Evolutionary conservation across 2,329 filamentous ascomycete genomes (phyloP), one percentile per base, ranked within the genome.

Genomic region (Paraphoma sp.): DNA sequence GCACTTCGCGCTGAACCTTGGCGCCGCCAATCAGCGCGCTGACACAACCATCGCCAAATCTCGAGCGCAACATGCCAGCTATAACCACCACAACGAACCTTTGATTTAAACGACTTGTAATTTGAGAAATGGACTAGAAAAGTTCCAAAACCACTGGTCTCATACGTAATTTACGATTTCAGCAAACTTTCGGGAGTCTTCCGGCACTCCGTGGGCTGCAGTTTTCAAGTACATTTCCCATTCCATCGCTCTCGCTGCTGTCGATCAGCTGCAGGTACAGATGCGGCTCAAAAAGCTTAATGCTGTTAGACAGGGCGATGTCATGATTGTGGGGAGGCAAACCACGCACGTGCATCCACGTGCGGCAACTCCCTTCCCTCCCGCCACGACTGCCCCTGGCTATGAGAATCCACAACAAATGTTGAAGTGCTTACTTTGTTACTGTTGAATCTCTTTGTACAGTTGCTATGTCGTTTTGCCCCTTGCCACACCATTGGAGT

Each of bases 251-350:
- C 61, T 66, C 61, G 60, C 66, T 69, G 70, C 65, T 57, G 63
- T 58, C 62, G 64, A 72, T 73, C 71, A 60, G 47, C 63, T 70
- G 72, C 69, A 74, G 71, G 70, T 67, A 72, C 70, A 67, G 53
- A 66, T 73, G 71, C 68, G 71, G 70, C 71, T 74, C 60, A 67
- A 73, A 73, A 72, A 69, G 71, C 73, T 74, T 72, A 68, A 65
- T 36, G 59, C 53, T 48, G 53, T 61, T 69, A 64, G 60, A 48
- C 53, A 61, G 56, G 53, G 65, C 56, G 60, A 59, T 65, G 69
- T 60, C 64, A 60, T 65, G 42, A 46, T 49, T 68, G 71, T 74
- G 71, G 71, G 70, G 63, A 63, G 43, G 48, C 56, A 51, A 63
- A 58, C 64, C 47, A 62, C 53, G 64, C 67, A 69, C 67, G 65